Evolutionary conservation across 345 rosid genomes (phyloP).

Genomic region (Gossypium turneri): DNA sequence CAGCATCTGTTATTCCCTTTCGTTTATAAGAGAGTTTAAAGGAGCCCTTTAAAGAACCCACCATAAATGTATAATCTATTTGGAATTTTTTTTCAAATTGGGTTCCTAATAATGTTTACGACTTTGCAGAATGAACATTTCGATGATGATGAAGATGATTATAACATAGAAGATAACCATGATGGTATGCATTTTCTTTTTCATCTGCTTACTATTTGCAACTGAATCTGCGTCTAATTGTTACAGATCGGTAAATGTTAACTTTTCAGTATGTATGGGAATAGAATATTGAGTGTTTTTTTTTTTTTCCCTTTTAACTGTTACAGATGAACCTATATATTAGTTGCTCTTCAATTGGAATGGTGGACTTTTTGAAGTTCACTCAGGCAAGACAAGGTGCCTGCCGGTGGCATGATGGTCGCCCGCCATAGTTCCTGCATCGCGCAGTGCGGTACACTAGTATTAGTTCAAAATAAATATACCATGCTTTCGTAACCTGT

Average conservation of each 20-base stretch:
- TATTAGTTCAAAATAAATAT: no score
- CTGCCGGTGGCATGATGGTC: no score
- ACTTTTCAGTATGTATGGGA: neutral
- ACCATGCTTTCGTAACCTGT: no score
- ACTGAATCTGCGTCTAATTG: neutral
- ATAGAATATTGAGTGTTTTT: neutral
- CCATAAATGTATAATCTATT: neutral
- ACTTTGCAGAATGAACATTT: slow-evolving; percentile 12
- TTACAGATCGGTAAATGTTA: neutral
- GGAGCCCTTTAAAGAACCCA: neutral
- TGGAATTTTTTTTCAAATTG: neutral
- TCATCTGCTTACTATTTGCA: neutral
- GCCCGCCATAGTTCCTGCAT: no score
- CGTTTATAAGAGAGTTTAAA: no score
- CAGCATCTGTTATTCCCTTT: neutral
- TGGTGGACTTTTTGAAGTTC: neutral
- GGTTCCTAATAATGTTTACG: neutral
- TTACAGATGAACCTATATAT: slow-evolving; percentile 11
- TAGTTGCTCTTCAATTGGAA: neutral
- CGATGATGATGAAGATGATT: slow-evolving; percentile 15
- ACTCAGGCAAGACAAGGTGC: neutral
- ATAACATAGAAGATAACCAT: neutral
- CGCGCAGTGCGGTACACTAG: no score
- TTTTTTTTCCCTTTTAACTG: neutral
- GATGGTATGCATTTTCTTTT: neutral